Evolutionary conservation across 257 asterid species (phyloP), one percentile per base, ranked within the genome.

Genomic region (Solanum sejunctum): DNA sequence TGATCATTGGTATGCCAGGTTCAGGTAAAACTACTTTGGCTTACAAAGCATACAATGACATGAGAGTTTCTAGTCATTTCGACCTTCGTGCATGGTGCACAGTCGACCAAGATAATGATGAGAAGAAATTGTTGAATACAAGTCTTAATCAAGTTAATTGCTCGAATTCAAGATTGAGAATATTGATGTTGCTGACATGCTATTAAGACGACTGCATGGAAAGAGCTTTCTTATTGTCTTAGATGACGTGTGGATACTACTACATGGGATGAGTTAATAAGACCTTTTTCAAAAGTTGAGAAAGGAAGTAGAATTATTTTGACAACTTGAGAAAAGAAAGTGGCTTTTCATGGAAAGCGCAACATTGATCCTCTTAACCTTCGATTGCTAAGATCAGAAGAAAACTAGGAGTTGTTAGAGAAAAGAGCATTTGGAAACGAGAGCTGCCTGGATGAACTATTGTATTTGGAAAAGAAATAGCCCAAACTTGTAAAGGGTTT

Each of bases 321-420:
- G 45, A 87, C 89, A 0, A 85, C 84, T 43, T 12, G 84, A 71
- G 0, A 21, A 18, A 11, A 3, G 15, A 3, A 43, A 28, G 81
- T 87, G 10, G 86, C 86, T 16, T 10, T 32, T 43, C 28, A 7
- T 23, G 45, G 3, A 58, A 18, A 28, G 8, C 12, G 10, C 10
- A 6, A 23, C 10, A 28, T 69, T 9, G 12, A 9, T 32, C 52
- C 78, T 43, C 57, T 49, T 36, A 1, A 57, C 3, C 49, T 87
- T 21, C 58, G 7, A 5, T 60, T n/a, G 10, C 18, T 84, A 8
- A 17, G 5, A 9, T 5, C 1, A 10, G 71, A 80, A 1, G 85
- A 88, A 17, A 41, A 88, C 45, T 86, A 86, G 88, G 84, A 86
- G 41, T 72, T 86, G n/a, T 20, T 88, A 13, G 10, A 63, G 63